Conservation (phyloP, 2,329 filamentous ascomycete genomes). For the Trichophyton verrucosum region DNA sequence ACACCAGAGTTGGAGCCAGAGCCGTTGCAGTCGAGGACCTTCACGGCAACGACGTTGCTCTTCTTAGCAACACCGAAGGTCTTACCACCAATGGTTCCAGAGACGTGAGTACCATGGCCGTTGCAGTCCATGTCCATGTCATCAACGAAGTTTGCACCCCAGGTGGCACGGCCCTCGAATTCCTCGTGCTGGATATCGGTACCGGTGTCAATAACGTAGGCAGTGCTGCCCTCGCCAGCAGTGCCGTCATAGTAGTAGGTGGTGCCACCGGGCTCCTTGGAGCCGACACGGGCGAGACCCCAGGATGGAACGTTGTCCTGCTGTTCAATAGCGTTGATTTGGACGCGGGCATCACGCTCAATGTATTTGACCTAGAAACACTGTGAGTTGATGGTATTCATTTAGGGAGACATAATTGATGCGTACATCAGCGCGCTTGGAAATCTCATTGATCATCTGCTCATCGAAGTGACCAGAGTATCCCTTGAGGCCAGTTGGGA, state of each 20-base stretch:
- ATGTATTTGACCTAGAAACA: conserved; percentile 12
- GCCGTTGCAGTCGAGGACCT: conserved; percentile 36
- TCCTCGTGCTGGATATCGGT: conserved; percentile 25
- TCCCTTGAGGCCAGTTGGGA: conserved; percentile 4
- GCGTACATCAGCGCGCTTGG: conserved; percentile 5
- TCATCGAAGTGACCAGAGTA: conserved; percentile 10
- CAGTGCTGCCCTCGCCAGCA: conserved; percentile 26
- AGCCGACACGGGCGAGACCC: conserved; percentile 26
- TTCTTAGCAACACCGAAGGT: conserved; percentile 29
- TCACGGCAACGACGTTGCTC: conserved; percentile 34
- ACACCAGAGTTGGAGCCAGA: conserved; percentile 36
- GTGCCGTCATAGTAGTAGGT: conserved; percentile 26
- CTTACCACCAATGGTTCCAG: conserved; percentile 24
- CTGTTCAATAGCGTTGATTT: conserved; percentile 9
- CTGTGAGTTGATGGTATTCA: background rate
- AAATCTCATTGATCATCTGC: conserved; percentile 6
- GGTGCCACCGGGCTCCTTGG: conserved; percentile 15
- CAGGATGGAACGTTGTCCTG: conserved; percentile 20
- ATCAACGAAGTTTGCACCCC: conserved; percentile 24
- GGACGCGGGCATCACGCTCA: conserved; percentile 10
- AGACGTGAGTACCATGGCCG: conserved; percentile 30
- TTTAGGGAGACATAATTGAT: conserved; percentile 12
- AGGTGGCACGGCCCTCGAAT: conserved; percentile 27
- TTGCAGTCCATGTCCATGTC: conserved; percentile 15
- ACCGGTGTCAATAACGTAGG: conserved; percentile 31